These are phyloP conservation scores for Poterioochromonas sp. DNA, from an alignment of 352 stramenopile species.

Conservation along the genomic window DNA sequence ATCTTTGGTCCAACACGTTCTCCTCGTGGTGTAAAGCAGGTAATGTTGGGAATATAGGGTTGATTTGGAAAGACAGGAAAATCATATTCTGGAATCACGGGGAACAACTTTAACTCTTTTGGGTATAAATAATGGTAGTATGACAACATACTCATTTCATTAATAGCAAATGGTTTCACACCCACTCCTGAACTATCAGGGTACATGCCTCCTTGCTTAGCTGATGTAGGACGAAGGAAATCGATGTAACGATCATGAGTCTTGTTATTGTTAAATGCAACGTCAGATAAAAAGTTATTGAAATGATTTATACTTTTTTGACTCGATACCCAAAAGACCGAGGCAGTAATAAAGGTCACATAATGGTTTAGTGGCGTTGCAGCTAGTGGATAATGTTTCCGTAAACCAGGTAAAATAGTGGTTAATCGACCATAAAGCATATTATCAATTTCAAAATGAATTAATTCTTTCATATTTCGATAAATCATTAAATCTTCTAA, in stretches of 20 bases:
- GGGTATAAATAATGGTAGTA: slow-evolving; percentile 4
- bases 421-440: neutral
- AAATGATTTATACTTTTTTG: neutral
- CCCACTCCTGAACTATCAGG: neutral
- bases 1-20: neutral
- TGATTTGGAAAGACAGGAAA: neutral
- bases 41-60: neutral
- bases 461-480: neutral
- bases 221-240: neutral
- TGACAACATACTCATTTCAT: slow-evolving; percentile 28
- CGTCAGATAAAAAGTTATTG: slow-evolving; percentile 22
- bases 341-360: slow-evolving; percentile 9
- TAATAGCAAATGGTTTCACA: slow-evolving; percentile 11
- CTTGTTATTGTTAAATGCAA: neutral
- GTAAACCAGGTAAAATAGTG: neutral
- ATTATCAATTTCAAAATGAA: slow-evolving; percentile 27
- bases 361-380: neutral
- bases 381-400: neutral
- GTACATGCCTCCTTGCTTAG: neutral
- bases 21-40: neutral
- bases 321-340: slow-evolving; percentile 10
- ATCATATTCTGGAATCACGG: neutral
- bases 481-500: slow-evolving; percentile 14
- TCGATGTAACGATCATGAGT: neutral
- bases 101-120: neutral